Percentiles rank a stretch among this genome's conserved stretches.
Evolutionary conservation across 2,329 filamentous ascomycete species (phyloP).

Genomic region (Aspergillus hortae): DNA sequence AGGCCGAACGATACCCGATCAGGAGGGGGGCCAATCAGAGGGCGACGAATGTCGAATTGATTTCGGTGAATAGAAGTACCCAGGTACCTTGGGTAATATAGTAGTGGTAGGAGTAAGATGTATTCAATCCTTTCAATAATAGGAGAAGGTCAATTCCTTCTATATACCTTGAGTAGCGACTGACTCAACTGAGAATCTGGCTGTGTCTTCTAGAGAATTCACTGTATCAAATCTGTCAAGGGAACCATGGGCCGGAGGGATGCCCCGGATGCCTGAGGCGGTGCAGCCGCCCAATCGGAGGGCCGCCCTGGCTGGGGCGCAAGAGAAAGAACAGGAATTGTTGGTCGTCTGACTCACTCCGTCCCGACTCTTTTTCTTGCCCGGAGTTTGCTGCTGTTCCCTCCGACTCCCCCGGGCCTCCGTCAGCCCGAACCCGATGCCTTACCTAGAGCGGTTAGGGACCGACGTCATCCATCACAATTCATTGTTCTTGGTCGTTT

Average conservation of each 20-base stretch:
- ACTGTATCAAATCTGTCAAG: not conserved
- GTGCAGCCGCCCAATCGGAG: slow-evolving; percentile 13
- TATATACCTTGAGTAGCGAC: not conserved
- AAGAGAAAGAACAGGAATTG: slow-evolving; percentile 15
- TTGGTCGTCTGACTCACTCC: slow-evolving; percentile 5
- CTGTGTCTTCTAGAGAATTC: not conserved
- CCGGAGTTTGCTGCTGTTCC: slow-evolving; percentile 5
- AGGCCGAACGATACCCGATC: slow-evolving; percentile 5
- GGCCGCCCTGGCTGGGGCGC: slow-evolving; percentile 7
- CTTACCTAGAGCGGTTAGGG: no score
- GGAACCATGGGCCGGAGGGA: slow-evolving; percentile 6
- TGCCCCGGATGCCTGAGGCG: not conserved
- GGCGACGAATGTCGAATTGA: not conserved
- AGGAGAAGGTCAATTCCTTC: not conserved
- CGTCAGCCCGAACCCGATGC: not conserved
- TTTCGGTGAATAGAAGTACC: no score
- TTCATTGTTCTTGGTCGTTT: no score
- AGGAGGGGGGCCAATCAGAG: slow-evolving; percentile 6
- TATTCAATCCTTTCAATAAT: not conserved
- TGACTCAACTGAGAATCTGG: not conserved
- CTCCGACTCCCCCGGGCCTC: not conserved
- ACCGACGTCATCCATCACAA: no score
- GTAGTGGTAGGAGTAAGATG: not conserved
- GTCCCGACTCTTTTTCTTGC: slow-evolving; percentile 8
- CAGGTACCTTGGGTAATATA: no score